A percentile compares a stretch with the other conserved stretches of the same genome.
Evolutionary conservation across 1,284 basidiomycete genomes (phyloP).

Genomic region (Microbotryum violaceum): DNA sequence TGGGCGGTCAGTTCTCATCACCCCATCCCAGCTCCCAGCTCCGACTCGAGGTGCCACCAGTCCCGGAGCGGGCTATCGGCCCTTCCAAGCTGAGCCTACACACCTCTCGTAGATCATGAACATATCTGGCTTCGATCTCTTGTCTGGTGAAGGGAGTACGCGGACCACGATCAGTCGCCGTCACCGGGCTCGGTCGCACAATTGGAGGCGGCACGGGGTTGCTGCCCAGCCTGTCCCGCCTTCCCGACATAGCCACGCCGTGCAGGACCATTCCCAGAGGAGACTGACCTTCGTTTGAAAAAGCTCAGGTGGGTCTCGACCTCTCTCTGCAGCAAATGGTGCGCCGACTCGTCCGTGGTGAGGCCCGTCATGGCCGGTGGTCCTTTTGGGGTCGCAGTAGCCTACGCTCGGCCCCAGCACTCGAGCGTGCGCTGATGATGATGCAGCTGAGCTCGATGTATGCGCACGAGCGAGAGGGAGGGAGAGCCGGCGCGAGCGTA

Average conservation of each 20-base stretch:
- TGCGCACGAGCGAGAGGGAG: too few relatives aligned
- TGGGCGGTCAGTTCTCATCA: conserved; percentile 5
- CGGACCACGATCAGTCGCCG: neutral
- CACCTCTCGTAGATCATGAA: conserved; percentile 24
- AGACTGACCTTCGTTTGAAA: conserved; percentile 14
- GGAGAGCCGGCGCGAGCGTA: too few relatives aligned
- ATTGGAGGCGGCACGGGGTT: neutral
- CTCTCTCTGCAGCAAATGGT: conserved; percentile 7
- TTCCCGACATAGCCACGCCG: neutral
- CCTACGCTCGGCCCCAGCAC: neutral
- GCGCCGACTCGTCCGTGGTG: conserved; percentile 16
- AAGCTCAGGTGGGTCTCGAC: conserved; percentile 20
- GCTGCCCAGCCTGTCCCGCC: neutral
- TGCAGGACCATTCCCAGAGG: too few relatives aligned
- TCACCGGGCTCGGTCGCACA: neutral
- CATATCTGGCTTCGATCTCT: conserved; percentile 25
- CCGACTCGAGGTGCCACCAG: neutral
- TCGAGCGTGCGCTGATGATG: neutral
- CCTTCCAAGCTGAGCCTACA: neutral
- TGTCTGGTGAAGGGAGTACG: conserved; percentile 6
- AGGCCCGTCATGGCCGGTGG: neutral
- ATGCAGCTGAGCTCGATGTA: too few relatives aligned
- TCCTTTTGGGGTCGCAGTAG: neutral
- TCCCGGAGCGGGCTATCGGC: neutral
- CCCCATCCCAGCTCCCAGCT: neutral